A percentile compares a stretch with the other conserved stretches of the same genome.
Conservation (phyloP, 108 stramenopile species). For the Cyclotella choctawhatcheeana region DNA sequence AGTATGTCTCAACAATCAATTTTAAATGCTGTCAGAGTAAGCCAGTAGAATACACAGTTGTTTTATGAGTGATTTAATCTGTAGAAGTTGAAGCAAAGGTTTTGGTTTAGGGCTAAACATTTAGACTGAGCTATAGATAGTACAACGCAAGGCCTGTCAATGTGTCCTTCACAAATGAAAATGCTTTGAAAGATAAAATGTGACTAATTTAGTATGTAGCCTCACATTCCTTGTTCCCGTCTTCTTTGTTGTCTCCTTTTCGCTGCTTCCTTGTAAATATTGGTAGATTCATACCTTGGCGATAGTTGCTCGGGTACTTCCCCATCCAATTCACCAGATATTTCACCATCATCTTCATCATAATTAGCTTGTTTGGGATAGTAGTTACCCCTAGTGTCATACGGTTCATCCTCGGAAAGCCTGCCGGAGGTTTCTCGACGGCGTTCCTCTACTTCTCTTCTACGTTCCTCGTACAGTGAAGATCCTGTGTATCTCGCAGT, state of each 20-base stretch:
- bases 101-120: no score
- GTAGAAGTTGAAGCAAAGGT: no score
- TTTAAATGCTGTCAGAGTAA: no score
- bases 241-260: conserved; percentile 5
- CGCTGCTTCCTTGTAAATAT: conserved; percentile 16
- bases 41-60: no score
- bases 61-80: no score
- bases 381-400: not conserved
- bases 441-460: conserved; percentile 1
- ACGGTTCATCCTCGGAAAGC: not conserved
- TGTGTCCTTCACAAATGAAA: no score
- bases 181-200: no score
- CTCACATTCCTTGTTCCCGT: not conserved
- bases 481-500: not conserved
- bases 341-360: conserved; percentile 7
- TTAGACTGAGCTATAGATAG: no score
- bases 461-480: not conserved
- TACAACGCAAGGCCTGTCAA: no score
- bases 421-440: not conserved
- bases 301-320: not conserved
- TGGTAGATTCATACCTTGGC: not conserved
- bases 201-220: no score
- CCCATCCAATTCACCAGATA: not conserved
- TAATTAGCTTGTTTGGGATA: conserved; percentile 5
- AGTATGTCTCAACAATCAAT: no score